Evolutionary conservation across 192 early-diverging fungal species (phyloP).

Genomic region (Gamsiella multidivaricata): DNA sequence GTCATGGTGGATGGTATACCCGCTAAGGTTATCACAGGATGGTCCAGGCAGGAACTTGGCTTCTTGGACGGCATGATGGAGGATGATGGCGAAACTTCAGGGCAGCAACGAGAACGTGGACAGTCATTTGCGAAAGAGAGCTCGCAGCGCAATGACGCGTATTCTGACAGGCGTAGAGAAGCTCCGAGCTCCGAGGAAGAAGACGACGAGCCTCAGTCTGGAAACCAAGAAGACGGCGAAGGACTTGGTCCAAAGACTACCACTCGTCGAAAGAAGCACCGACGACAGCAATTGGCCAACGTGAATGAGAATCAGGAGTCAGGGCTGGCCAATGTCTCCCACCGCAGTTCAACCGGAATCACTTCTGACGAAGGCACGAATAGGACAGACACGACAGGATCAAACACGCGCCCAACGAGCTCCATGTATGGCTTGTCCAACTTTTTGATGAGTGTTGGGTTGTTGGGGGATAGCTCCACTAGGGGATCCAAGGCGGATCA

Average conservation of each 20-base stretch:
- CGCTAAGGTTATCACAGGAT: constrained; percentile 16
- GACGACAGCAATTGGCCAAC: constrained; percentile 16
- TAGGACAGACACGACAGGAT: neutral
- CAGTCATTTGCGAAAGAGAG: neutral
- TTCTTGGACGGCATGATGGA: constrained; percentile 48
- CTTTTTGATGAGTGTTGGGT: constrained; percentile 35
- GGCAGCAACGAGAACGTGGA: neutral
- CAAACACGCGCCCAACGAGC: constrained; percentile 13
- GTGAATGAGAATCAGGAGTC: neutral
- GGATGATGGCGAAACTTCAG: constrained; percentile 1
- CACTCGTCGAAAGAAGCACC: constrained; percentile 24
- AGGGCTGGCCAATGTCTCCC: neutral
- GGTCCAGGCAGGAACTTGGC: constrained; percentile 39
- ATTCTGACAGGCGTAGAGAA: neutral
- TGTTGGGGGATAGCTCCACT: neutral
- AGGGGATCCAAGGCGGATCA: constrained; percentile 1
- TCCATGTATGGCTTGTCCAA: constrained; percentile 28
- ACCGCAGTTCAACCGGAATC: neutral
- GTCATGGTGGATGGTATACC: constrained; percentile 44
- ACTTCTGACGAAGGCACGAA: neutral
- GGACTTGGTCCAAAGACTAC: neutral
- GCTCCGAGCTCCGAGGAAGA: neutral
- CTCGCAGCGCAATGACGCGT: neutral
- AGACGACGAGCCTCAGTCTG: neutral
- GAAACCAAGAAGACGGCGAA: neutral